Conservation (phyloP, 176 grass and related monocot species). For the Carex cristatella region DNA sequence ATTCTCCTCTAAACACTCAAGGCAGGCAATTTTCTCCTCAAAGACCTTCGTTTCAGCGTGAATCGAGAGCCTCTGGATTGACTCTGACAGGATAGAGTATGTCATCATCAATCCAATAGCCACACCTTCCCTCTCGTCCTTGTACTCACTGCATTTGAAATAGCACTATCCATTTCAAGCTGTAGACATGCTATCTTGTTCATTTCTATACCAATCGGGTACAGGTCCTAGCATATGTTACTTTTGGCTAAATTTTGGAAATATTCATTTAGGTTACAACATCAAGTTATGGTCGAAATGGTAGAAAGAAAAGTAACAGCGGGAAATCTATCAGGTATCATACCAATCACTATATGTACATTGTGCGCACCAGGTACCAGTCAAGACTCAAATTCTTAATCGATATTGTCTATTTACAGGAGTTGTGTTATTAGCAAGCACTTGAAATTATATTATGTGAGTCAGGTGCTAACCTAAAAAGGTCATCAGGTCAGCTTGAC, state of each 20-base stretch:
- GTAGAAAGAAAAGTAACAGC: not conserved
- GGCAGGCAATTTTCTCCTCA: conserved; percentile 33
- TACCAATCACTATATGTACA: not conserved
- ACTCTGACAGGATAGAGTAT: conserved; percentile 39
- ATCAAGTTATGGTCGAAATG: not conserved
- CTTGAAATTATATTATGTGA: not conserved
- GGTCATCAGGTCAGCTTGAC: not conserved
- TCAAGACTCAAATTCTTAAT: not conserved
- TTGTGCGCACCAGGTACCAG: not conserved
- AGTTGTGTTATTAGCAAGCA: not conserved
- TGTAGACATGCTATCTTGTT: not conserved
- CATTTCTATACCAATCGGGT: not conserved
- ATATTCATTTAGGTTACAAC: not conserved
- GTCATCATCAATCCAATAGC: conserved; percentile 41
- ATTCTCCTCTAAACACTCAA: conserved; percentile 33
- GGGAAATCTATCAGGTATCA: not conserved
- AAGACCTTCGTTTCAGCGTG: conserved; percentile 20
- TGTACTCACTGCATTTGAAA: not conserved
- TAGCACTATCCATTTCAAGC: not conserved
- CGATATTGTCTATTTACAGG: not conserved
- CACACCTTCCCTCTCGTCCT: conserved; percentile 33
- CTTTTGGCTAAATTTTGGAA: conserved; percentile 1
- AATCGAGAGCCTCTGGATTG: conserved; percentile 29
- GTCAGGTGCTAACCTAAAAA: not conserved
- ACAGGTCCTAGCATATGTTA: not conserved